Evolutionary conservation across 352 stramenopile genomes (phyloP).

Genomic region (Pythium rhizo-oryzae): DNA sequence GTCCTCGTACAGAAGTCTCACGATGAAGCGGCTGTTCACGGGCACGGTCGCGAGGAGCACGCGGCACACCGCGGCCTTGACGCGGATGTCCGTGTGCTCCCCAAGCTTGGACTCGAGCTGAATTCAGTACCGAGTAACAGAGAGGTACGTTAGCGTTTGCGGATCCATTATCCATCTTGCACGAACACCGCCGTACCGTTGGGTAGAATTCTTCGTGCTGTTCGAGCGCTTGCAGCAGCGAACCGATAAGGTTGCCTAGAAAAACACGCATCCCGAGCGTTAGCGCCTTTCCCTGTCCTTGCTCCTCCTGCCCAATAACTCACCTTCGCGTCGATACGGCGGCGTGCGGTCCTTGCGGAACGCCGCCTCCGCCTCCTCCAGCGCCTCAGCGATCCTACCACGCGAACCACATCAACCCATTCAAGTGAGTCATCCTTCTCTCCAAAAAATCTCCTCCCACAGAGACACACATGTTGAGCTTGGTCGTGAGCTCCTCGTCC

Average conservation of each 20-base stretch:
- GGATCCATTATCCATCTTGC: too few species aligned
- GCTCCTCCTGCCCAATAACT: background rate
- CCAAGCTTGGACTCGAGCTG: slow-evolving; percentile 66
- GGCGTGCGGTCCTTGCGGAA: slow-evolving; percentile 79
- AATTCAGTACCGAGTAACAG: too few species aligned
- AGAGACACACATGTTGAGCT: slow-evolving; percentile 73
- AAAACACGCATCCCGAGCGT: background rate
- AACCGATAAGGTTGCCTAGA: slow-evolving; percentile 76
- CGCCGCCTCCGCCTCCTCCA: slow-evolving; percentile 75
- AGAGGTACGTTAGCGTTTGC: slow-evolving; percentile 2
- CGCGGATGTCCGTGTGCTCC: slow-evolving; percentile 53
- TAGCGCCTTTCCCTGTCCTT: background rate
- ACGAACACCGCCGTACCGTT: slow-evolving; percentile 39
- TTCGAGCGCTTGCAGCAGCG: slow-evolving; percentile 76
- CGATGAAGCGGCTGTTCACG: slow-evolving; percentile 73
- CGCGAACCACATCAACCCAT: background rate
- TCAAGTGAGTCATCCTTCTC: background rate
- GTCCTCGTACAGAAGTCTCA: slow-evolving; percentile 77
- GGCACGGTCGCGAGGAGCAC: slow-evolving; percentile 76
- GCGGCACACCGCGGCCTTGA: slow-evolving; percentile 73
- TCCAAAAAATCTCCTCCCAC: too few species aligned
- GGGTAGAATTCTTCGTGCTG: slow-evolving; percentile 85
- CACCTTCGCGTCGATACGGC: slow-evolving; percentile 76
- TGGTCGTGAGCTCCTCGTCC: slow-evolving; percentile 65
- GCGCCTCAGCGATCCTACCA: slow-evolving; percentile 67